Base-by-base conservation (phyloP, 1,139 yeast species). In the Spencermartinsiella ligniputridi region DNA sequence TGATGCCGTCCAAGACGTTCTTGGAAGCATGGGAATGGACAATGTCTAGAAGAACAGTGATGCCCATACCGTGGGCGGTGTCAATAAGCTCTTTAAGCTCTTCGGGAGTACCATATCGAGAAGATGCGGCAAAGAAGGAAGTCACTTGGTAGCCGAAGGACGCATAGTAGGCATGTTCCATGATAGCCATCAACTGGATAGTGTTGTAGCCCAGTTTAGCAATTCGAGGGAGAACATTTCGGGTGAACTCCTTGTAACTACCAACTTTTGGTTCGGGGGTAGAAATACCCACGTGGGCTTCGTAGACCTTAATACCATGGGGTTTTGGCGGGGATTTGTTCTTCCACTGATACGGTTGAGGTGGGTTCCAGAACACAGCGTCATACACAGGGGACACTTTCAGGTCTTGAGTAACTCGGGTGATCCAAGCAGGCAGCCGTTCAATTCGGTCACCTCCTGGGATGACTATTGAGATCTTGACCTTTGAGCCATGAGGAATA, bases 121-220 rank as follows among this genome's bases (percentile, higher is more conserved):
- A 89, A 36, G 94, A 82, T 22, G 78, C 75, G 1, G 97, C 97
- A 63, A 87, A 92, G 61, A 90, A 92, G 49, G 84, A 86, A 34
- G 97, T 90, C 25, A 92, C 82, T 64, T 92, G 98, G 64, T 92
- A 92, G 4, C 98, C 98, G 64, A 92, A 92, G 0, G 96, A 87
- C 1, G 97, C 98, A 62, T 92, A 92, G 65, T 92, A 92, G 1
- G 98, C 97, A 63, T 92, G 98, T 65, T 92, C 98, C 98, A 92
- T 92, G 41, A 92, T 76, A 0, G 98, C 97, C 98, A 92, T 92
- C 60, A 92, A 74, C 66, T 92, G 98, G 56, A 92, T 84, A 5
- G 96, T 82, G 62, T 92, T 88, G 65, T 92, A 92, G 19, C 97
- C 97, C 51, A 90, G 72, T 52, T 81, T 76, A 56, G 79, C 79